phyloP scores from a whole-genome alignment of 345 rosid genomes.

The Melaleuca quinquenervia region DNA sequence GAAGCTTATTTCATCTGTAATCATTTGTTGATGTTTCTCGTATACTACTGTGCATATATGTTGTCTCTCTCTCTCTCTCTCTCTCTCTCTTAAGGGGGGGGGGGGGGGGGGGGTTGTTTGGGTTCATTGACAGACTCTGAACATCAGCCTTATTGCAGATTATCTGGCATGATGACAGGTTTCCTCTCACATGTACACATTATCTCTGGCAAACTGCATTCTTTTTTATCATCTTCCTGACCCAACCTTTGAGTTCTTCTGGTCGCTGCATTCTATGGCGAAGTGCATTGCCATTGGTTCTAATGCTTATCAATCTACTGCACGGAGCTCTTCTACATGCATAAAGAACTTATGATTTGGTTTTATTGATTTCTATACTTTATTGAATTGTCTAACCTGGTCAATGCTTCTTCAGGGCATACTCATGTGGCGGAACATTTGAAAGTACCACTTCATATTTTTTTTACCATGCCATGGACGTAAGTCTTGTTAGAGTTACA shows the following conservation, averaged over 20 bases:
- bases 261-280: not conserved
- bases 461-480: slow-evolving; percentile 99
- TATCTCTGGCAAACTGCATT: not conserved
- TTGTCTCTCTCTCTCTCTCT: not conserved
- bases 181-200: not conserved
- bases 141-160: not conserved
- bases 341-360: not conserved
- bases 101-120: too few relatives aligned
- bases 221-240: not conserved
- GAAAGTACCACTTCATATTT: slow-evolving; percentile 81
- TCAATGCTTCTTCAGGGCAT: slow-evolving; percentile 54
- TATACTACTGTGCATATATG: not conserved
- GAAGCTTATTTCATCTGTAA: not conserved
- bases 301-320: not conserved
- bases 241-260: not conserved
- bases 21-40: not conserved
- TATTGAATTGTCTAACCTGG: slow-evolving; percentile 3
- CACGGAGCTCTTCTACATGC: not conserved
- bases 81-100: too few relatives aligned
- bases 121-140: not conserved
- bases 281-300: not conserved
- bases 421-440: slow-evolving; percentile 94
- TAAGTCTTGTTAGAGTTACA: slow-evolving; percentile 61
- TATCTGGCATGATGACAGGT: not conserved
- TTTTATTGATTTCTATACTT: not conserved